Evolutionary conservation across 2,329 filamentous ascomycete genomes (phyloP), one percentile per base, ranked within the genome.

Genomic region (Ceratocystis cubensis): DNA sequence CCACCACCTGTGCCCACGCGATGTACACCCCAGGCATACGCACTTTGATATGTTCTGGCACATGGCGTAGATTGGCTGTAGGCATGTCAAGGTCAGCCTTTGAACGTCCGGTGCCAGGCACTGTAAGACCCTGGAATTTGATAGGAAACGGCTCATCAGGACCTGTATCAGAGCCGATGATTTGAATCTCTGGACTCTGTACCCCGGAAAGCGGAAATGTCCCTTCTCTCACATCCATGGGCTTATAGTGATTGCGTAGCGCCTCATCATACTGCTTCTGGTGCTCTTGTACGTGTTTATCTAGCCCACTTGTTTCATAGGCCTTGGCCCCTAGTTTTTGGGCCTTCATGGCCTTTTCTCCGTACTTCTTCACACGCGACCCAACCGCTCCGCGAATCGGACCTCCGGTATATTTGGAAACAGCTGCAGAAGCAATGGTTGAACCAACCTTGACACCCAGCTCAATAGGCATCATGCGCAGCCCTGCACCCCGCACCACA

Each of bases 391-490:
- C 77, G 25, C 77, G 78, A 1, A 76, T 79, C 5, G 78, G 74
- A 62, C 75, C 75, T 4, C 63, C 63, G 8, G 66, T 68, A 28
- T 68, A 68, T 25, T 68, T 68, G 22, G 66, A 44, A 25, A 68
- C 59, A 1, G 28, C 50, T 2, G 64, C 64, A 6, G 64, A 62
- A 13, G 79, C 80, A 3, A 83, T 76, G 0, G 79, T 77, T 2
- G 78, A 81, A 1, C 80, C 80, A 3, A 82, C 79, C 71, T 82
- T 83, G 69, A 84, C 78, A 3, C 85, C 86, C 5, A 87, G 72
- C 71, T 89, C 87, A 17, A 89, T 72, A 0, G 87, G 87, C 73
- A 89, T 76, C 0, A 84, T 88, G 2, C 76, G 77, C 5, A 89
- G 72, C 69, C 85, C 86, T 0, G 87, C 85, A 0, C 87, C 87